phyloP scores from a whole-genome alignment of 768 basidiomycete species.

The Saitozyma sp. region DNA sequence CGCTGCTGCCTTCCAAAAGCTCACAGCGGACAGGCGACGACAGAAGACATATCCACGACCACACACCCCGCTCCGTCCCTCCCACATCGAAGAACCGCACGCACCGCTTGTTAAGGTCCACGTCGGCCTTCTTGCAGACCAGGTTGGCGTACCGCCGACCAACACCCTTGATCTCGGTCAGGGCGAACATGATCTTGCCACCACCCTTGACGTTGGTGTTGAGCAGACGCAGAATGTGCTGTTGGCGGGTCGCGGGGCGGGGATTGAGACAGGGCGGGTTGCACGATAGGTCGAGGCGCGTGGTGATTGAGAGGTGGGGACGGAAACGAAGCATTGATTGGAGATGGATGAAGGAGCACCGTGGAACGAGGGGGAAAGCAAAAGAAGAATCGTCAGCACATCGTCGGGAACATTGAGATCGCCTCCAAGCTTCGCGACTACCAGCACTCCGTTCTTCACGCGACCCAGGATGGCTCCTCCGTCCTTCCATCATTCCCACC shows the following conservation, averaged over 20 bases:
- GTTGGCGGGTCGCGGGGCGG: constrained; percentile 10
- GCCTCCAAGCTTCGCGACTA: no score
- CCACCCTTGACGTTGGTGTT: constrained; percentile 99
- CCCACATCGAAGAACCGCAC: constrained; percentile 43
- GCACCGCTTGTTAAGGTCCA: constrained; percentile 96
- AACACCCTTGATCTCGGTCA: constrained; percentile 99
- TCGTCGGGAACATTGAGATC: no score
- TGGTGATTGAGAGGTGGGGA: neutral
- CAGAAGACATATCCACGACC: no score
- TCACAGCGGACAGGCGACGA: no score
- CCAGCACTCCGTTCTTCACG: no score
- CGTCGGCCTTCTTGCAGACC: constrained; percentile 99
- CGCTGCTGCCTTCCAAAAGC: no score
- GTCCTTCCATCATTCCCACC: neutral
- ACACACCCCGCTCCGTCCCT: neutral
- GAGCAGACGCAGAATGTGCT: constrained; percentile 96
- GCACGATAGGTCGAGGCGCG: neutral
- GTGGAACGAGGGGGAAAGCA: neutral
- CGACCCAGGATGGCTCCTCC: no score
- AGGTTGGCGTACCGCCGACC: constrained; percentile 97
- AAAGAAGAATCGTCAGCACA: constrained; percentile 10
- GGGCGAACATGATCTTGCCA: constrained; percentile 94
- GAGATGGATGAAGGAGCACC: no score
- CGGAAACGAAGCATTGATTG: neutral
- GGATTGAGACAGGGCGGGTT: no score